Base-by-base conservation (phyloP, 768 basidiomycete species). In the Suillus occidentalis region DNA sequence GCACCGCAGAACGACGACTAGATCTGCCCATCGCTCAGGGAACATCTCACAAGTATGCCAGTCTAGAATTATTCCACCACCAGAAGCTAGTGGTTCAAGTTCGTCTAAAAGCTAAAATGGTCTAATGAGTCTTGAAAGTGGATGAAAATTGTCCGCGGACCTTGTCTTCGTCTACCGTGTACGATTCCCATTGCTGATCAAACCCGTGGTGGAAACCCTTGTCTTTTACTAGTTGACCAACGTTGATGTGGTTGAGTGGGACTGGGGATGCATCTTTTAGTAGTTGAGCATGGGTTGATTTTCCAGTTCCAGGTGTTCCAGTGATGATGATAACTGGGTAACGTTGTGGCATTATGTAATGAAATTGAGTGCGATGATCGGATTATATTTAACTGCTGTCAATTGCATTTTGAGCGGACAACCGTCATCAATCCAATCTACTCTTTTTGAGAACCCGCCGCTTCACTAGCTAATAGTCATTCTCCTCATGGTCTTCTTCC, bases 41-140 rank as follows among this genome's bases (percentile, higher is more conserved):
- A 96, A 99, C 42, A 89, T 77, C 67, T 95, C 95, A 77, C 94
- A 95, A 25, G 92, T 92, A 74, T 97, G 95, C 94, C 95, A 97
- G 77, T 97, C 95, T 36, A 97, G 88, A 63, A 97, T 87, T 66
- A 95, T 78, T 20, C 93, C 93, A 10, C 94, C 95, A 52, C 78
- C 79, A 0, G 83, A 77, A 0, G 84, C 85, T 34, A 91, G 71
- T 0, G 88, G 84, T 75, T 97, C 95, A 31, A 98, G 82, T 74
- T 94, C 91, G 72, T 98, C 95, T 25, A 98, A 78, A 34, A 97
- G 80, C 95, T 97, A 28, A 42, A 39, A 42, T 42, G 3, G 31
- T 62, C 22, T 60, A 42, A 18, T 59, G 6, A 42, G 40, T 31
- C 59, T 18, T 18, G 40, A 18, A n/a, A 14, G 37, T 28, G 10